Evolutionary conservation across 352 stramenopile species (phyloP).

Genomic region (Phytopythium cucurbitacearum): DNA sequence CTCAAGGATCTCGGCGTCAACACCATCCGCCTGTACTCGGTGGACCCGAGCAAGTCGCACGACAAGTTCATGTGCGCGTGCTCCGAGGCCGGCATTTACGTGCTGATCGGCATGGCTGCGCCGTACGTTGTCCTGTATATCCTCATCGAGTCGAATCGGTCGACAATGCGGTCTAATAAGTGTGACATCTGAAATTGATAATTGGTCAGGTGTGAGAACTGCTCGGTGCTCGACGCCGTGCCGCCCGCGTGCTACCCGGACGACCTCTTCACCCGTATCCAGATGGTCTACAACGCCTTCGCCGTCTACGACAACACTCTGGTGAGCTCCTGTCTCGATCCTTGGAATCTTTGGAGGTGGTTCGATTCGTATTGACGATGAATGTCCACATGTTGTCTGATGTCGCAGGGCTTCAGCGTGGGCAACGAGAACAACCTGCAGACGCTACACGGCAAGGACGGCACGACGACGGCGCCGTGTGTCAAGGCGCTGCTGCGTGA

Average conservation of each 20-base stretch:
- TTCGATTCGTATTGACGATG: not conserved
- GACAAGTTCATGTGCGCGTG: slow-evolving; percentile 81
- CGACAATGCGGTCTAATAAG: not conserved
- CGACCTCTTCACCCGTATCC: slow-evolving; percentile 44
- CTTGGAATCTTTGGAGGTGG: too few species aligned
- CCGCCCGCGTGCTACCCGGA: slow-evolving; percentile 47
- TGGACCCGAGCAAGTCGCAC: slow-evolving; percentile 53
- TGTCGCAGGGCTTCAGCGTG: slow-evolving; percentile 41
- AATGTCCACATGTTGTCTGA: not conserved
- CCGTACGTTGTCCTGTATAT: slow-evolving; percentile 23
- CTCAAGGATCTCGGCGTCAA: slow-evolving; percentile 62
- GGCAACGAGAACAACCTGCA: slow-evolving; percentile 71
- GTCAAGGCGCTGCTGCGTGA: slow-evolving; percentile 73
- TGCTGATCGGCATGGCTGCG: slow-evolving; percentile 57
- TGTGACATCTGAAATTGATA: slow-evolving; percentile 1
- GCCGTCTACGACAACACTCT: slow-evolving; percentile 72
- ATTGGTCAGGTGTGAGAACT: slow-evolving; percentile 42
- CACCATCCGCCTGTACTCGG: slow-evolving; percentile 58
- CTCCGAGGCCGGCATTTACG: slow-evolving; percentile 67
- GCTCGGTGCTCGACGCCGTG: slow-evolving; percentile 36
- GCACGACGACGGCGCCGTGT: slow-evolving; percentile 49
- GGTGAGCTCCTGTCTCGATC: not conserved
- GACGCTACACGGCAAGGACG: slow-evolving; percentile 26
- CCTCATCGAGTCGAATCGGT: too few species aligned
- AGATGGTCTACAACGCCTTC: slow-evolving; percentile 70